Evolutionary conservation across 768 basidiomycete genomes (phyloP).

Genomic region (Macrolepiota albuminosa): DNA sequence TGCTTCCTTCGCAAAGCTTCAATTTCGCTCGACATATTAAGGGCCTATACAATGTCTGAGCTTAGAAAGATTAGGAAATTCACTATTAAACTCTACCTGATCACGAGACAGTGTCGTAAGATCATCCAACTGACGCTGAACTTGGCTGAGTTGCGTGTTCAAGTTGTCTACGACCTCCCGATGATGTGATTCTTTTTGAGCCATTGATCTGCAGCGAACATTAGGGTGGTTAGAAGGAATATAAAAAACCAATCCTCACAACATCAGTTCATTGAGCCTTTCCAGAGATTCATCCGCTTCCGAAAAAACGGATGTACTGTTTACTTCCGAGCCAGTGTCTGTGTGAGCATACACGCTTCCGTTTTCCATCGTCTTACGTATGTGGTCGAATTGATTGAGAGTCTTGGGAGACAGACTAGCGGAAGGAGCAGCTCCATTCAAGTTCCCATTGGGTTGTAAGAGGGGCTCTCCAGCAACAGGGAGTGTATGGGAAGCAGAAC

Average conservation of each 20-base stretch:
- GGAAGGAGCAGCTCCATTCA: slow-evolving; percentile 19
- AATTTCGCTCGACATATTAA: slow-evolving; percentile 87
- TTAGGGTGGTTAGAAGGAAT: slow-evolving; percentile 5
- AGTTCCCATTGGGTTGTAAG: slow-evolving; percentile 20
- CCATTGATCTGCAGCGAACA: slow-evolving; percentile 73
- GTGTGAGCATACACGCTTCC: slow-evolving; percentile 30
- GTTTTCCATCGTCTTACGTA: slow-evolving; percentile 65
- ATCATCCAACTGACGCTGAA: slow-evolving; percentile 78
- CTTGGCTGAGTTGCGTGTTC: slow-evolving; percentile 58
- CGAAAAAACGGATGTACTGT: slow-evolving; percentile 32
- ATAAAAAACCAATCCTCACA: slow-evolving; percentile 44
- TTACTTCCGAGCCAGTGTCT: slow-evolving; percentile 33
- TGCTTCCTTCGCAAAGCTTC: slow-evolving; percentile 67
- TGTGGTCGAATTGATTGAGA: slow-evolving; percentile 66
- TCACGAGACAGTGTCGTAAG: slow-evolving; percentile 77
- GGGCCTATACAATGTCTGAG: slow-evolving; percentile 38
- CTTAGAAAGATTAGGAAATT: background rate
- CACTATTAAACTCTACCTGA: slow-evolving; percentile 48
- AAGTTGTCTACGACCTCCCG: slow-evolving; percentile 74
- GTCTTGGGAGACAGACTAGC: slow-evolving; percentile 65
- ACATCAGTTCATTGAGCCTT: slow-evolving; percentile 87
- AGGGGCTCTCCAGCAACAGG: slow-evolving; percentile 12
- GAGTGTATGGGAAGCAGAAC: slow-evolving; percentile 7
- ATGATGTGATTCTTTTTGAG: slow-evolving; percentile 91
- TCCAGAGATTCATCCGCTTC: slow-evolving; percentile 71